A percentile compares a stretch with the other conserved stretches of the same genome.
Conservation (phyloP, 441 rosid species). For the Kokia cookei region DNA sequence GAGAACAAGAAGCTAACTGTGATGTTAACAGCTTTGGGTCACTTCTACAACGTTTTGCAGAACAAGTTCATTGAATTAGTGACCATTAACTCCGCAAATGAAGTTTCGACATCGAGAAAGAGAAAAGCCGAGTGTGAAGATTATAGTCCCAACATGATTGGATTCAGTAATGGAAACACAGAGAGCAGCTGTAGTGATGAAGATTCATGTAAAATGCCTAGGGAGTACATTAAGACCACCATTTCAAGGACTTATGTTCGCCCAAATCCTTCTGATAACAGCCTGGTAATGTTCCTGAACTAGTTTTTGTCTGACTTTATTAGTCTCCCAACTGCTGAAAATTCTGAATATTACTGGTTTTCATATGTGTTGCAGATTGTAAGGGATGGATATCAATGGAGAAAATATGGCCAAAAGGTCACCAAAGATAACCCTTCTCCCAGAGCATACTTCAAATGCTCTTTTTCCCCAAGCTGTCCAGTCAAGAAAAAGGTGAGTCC, state of each 20-base stretch:
- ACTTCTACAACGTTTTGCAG: slow-evolving; percentile 41
- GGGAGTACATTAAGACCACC: slow-evolving; percentile 32
- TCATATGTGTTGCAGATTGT: slow-evolving; percentile 40
- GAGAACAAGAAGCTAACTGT: slow-evolving; percentile 75
- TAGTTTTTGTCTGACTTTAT: background rate
- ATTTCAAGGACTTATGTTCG: slow-evolving; percentile 38
- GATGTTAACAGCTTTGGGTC: slow-evolving; percentile 35
- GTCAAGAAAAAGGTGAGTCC: slow-evolving; percentile 88
- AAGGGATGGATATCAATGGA: slow-evolving; percentile 94
- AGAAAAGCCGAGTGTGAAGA: slow-evolving; percentile 40
- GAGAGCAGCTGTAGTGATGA: slow-evolving; percentile 70
- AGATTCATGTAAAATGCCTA: slow-evolving; percentile 45
- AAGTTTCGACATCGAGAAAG: slow-evolving; percentile 23
- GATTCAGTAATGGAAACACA: slow-evolving; percentile 18
- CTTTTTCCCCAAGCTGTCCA: slow-evolving; percentile 79
- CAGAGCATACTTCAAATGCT: slow-evolving; percentile 93
- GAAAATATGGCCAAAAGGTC: slow-evolving; percentile 96
- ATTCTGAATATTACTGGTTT: background rate
- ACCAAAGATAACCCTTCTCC: slow-evolving; percentile 95
- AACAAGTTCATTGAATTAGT: slow-evolving; percentile 39
- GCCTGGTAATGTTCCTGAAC: slow-evolving; percentile 40
- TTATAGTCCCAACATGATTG: slow-evolving; percentile 14
- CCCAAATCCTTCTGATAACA: slow-evolving; percentile 48
- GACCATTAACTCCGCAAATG: slow-evolving; percentile 29
- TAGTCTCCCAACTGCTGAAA: background rate